These are phyloP conservation scores for Colletotrichum sp. DNA, from an alignment of 2,329 filamentous ascomycete genomes.

Conservation along the genomic window DNA sequence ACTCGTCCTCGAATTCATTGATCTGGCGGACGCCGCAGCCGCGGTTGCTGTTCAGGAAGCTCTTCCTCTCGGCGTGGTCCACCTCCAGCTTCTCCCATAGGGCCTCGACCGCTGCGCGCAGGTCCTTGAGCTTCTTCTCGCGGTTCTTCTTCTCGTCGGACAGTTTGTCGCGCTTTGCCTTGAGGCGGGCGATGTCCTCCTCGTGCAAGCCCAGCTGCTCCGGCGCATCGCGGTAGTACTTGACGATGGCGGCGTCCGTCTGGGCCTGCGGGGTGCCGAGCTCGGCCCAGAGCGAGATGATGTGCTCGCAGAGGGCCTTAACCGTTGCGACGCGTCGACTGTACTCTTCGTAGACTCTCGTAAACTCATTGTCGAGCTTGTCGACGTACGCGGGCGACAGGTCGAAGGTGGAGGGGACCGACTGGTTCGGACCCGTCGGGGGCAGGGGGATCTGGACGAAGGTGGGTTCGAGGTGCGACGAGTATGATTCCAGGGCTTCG, in stretches of 20 bases:
- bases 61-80: conserved; percentile 81
- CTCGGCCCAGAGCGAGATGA: conserved; percentile 95
- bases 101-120: conserved; percentile 78
- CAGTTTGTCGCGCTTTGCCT: conserved; percentile 79
- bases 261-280: conserved; percentile 93
- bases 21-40: conserved; percentile 91
- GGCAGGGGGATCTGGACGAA: conserved; percentile 88
- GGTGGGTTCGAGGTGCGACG: conserved; percentile 88
- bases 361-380: conserved; percentile 88
- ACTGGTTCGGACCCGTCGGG: conserved; percentile 77
- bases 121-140: conserved; percentile 77
- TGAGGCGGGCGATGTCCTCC: conserved; percentile 79
- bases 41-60: conserved; percentile 85
- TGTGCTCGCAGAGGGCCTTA: conserved; percentile 77
- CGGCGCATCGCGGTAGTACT: conserved; percentile 87
- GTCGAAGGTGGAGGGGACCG: conserved; percentile 83
- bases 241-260: conserved; percentile 85
- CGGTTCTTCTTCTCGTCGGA: conserved; percentile 86
- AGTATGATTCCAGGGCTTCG: conserved; percentile 93
- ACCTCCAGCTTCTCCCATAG: conserved; percentile 90
- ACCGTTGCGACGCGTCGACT: conserved; percentile 80
- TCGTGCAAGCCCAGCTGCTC: conserved; percentile 94
- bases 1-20: conserved; percentile 94
- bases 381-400: conserved; percentile 90
- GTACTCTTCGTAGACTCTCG: conserved; percentile 96